phyloP scores from a whole-genome alignment of 2,329 filamentous ascomycete genomes.

The Phaeoacremonium minimum region DNA sequence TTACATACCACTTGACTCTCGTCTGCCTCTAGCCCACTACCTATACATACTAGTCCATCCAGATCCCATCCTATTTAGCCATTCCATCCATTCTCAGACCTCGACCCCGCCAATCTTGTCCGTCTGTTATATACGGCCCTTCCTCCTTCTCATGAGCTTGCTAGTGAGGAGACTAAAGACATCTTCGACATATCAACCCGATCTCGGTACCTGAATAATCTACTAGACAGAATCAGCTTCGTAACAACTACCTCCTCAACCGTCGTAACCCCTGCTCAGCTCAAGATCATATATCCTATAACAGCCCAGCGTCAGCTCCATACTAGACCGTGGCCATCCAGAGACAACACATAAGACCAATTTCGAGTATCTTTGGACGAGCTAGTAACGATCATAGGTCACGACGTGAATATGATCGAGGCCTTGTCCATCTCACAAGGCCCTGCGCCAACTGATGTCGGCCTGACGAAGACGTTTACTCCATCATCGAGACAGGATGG shows the following conservation, averaged over 20 bases:
- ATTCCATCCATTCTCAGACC: background rate
- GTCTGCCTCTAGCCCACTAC: too few relatives aligned
- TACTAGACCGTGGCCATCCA: too few relatives aligned
- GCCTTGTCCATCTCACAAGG: constrained; percentile 3
- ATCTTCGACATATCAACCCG: constrained; percentile 11
- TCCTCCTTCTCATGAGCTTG: constrained; percentile 28
- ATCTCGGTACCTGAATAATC: constrained; percentile 18
- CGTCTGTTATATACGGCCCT: background rate
- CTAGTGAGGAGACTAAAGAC: constrained; percentile 29
- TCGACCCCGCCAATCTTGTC: background rate
- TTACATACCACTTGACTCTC: too few relatives aligned
- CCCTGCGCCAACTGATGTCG: background rate
- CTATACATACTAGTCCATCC: too few relatives aligned
- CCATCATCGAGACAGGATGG: constrained; percentile 12
- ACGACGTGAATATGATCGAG: background rate
- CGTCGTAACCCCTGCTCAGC: too few relatives aligned
- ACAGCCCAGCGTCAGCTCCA: too few relatives aligned
- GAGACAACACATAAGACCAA: too few relatives aligned
- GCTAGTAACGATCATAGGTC: too few relatives aligned
- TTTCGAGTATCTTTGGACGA: too few relatives aligned
- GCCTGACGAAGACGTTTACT: constrained; percentile 7
- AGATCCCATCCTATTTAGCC: background rate
- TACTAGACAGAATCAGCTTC: too few relatives aligned
- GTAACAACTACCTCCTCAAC: too few relatives aligned
- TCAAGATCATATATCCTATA: too few relatives aligned